A percentile compares a stretch with the other conserved stretches of the same genome.
These are phyloP conservation scores for Glomus cerebriforme DNA, from an alignment of 192 early-diverging fungal species.

Conservation along the genomic window DNA sequence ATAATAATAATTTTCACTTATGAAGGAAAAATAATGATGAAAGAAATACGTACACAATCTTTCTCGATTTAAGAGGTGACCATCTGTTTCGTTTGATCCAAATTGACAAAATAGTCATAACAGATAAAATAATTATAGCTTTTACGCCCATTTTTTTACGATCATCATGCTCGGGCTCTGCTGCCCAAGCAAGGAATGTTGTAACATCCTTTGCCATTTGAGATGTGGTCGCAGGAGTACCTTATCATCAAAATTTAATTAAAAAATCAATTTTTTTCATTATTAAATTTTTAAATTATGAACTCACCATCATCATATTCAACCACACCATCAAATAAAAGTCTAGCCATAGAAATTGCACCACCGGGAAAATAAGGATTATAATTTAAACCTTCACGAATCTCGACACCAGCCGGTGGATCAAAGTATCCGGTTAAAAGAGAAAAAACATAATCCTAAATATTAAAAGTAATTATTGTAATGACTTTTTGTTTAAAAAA, in stretches of 20 bases:
- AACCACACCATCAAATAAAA: constrained; percentile 90
- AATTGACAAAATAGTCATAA: constrained; percentile 74
- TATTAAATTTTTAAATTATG: neutral
- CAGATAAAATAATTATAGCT: constrained; percentile 71
- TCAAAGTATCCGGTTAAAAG: constrained; percentile 94
- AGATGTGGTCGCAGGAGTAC: constrained; percentile 90
- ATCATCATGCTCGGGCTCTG: constrained; percentile 96
- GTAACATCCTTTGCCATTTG: constrained; percentile 98
- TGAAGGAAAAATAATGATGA: neutral
- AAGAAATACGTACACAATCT: constrained; percentile 72
- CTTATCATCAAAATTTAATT: neutral
- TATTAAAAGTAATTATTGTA: neutral
- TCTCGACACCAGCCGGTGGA: constrained; percentile 88
- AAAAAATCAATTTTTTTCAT: neutral
- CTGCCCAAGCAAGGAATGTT: constrained; percentile 93
- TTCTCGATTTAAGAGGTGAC: constrained; percentile 87
- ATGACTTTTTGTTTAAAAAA: neutral
- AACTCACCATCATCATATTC: constrained; percentile 87
- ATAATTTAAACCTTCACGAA: constrained; percentile 97
- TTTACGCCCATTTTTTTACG: constrained; percentile 96
- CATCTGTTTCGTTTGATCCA: constrained; percentile 96
- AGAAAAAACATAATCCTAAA: constrained; percentile 90
- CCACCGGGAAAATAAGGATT: constrained; percentile 99
- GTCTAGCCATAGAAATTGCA: constrained; percentile 94
- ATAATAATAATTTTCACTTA: neutral